Base-by-base conservation (phyloP, 2,329 filamentous ascomycete genomes). In the Aphanocladium album region DNA sequence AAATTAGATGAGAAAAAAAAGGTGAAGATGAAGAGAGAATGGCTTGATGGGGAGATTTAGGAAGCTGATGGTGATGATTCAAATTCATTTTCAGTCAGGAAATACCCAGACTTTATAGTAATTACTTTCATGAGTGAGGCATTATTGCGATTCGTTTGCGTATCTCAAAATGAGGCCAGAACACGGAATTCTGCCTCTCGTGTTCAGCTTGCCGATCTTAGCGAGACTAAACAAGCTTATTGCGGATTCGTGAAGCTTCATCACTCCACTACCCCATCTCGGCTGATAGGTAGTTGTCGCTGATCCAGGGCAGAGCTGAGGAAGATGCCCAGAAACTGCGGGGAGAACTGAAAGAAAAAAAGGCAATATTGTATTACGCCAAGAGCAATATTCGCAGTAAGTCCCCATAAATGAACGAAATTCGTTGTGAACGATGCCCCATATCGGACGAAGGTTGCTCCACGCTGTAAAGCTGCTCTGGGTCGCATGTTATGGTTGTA, bases 191-290 rank as follows among this genome's bases (percentile, higher is more conserved):
- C 25, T 46, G 39, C 39, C 53, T 47, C 8, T 35, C 21, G 17
- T 21, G 5, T 56, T 56, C 53, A 56, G 53, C 53, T 56, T 47
- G 53, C 41, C 39, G 53, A 56, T 56, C 53, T 19, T 30, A 17
- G 25, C 17, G 43, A 56, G 25, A 25, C 53, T 56, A 46, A 56
- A 54, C 35, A 56, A 56, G 53, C 53, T 56, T 56, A 46, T 47
- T 56, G 39, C 53, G 53, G 53, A 27, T 8, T 33, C 39, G 43
- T 9, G 43, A 47, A 21, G 25, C 21, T 21, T 56, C 39, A 39
- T 17, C 43, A 35, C 41, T 47, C 50, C 50, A 53, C 33, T 21
- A 9, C 49, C 49, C 45, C 43, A 14, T 52, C 33, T 6, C 2
- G 30, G 49, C 50, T 39, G 50, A 52, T 30, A 37, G 27, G 21